phyloP scores from a whole-genome alignment of 352 stramenopile species.

The Phytophthora citrophthora region DNA sequence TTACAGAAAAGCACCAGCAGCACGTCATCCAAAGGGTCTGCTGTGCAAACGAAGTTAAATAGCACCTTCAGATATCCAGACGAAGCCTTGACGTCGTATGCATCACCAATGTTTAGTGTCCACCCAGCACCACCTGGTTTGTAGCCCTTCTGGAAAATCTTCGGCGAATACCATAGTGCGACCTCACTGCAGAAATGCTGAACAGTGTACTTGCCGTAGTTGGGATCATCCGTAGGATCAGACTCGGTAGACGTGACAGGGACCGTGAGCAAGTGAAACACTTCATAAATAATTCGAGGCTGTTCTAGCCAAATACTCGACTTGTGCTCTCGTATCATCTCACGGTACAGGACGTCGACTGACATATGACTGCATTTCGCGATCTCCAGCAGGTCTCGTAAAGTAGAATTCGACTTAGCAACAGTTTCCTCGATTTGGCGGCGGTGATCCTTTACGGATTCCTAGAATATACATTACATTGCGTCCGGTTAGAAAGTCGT shows the following conservation, averaged over 20 bases:
- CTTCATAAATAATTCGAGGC: constrained; percentile 83
- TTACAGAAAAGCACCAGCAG: constrained; percentile 88
- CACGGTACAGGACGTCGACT: constrained; percentile 78
- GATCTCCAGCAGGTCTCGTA: constrained; percentile 71
- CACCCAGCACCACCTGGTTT: constrained; percentile 41
- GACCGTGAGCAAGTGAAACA: constrained; percentile 76
- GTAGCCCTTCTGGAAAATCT: constrained; percentile 76
- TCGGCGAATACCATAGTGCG: constrained; percentile 72
- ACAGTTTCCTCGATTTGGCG: constrained; percentile 86
- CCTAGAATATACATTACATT: constrained; percentile 36
- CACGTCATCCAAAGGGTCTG: constrained; percentile 74
- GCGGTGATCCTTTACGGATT: constrained; percentile 87
- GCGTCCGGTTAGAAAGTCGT: constrained; percentile 7
- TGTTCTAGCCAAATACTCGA: constrained; percentile 78
- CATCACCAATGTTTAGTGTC: constrained; percentile 45
- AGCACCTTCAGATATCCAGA: constrained; percentile 82
- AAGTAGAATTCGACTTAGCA: constrained; percentile 54
- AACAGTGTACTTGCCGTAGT: constrained; percentile 84
- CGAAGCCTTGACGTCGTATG: constrained; percentile 57
- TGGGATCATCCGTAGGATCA: constrained; percentile 49
- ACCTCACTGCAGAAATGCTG: constrained; percentile 89
- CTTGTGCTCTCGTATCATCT: constrained; percentile 77
- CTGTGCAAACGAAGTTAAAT: constrained; percentile 82
- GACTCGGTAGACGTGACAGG: constrained; percentile 39
- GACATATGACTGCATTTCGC: constrained; percentile 70